Base-by-base conservation (phyloP, 495 filamentous ascomycete species). In the Neurospora intermedia region DNA sequence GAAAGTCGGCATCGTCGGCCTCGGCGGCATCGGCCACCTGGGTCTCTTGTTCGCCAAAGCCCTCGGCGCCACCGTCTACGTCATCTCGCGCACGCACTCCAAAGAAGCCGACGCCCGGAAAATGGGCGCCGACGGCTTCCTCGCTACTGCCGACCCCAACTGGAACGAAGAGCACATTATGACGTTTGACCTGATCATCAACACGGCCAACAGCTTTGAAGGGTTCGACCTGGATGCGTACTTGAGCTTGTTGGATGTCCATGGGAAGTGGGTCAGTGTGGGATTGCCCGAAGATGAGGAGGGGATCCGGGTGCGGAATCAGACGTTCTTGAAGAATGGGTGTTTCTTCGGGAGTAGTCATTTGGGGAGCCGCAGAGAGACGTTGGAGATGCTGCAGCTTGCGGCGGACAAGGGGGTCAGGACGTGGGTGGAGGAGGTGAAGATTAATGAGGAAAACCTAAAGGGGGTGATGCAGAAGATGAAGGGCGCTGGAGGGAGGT, bases 231-330 rank as follows among this genome's bases (percentile, higher is more conserved):
- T 97, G 39, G 78, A 84, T 69, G 87, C 89, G 11, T 97, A 97
- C 79, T 84, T 96, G 74, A 87, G 86, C 69, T 88, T 93, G 74
- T 87, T 98, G 76, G 92, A 94, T 80, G 89, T 97, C 72, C 93
- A 94, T 80, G 93, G 92, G 72, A 87, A 85, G 73, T 95, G 93
- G 88, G 87, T 97, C 73, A 91, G 89, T 71, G 92, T 96, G 48
- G 94, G 94, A 2, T 82, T 97, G 74, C 94, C 94, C 3, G 93
- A 97, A 77, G 89, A 91, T 46, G 88, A 90, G n/a, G 88, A 90
- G n/a, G 86, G 93, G 2, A 89, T 92, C 59, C 82, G 86, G 71
- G 87, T 97, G 73, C 90, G 88, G 82, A 91, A 91, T 45, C 92
- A 93, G 84, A 91, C 89, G 71, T 89, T 97, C 76, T 85, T 92